Percentiles rank a stretch among this genome's conserved stretches.
phyloP scores from a whole-genome alignment of 306 rosid genomes.

The Oemleria cerasiformis region DNA sequence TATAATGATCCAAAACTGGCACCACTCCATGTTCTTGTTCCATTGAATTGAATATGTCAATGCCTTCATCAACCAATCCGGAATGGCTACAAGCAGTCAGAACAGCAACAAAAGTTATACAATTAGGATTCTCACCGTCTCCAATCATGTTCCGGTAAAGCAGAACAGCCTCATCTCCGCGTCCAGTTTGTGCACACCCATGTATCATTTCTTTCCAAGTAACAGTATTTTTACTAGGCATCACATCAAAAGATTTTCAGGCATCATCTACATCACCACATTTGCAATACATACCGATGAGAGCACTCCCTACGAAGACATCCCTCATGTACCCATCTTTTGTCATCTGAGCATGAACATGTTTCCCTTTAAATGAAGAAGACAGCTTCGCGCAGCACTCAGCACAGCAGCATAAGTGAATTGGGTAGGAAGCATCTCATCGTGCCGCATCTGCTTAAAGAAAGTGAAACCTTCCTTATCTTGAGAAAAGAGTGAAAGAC shows the following conservation, averaged over 20 bases:
- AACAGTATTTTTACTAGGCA: constrained; percentile 55
- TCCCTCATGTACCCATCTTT: constrained; percentile 58
- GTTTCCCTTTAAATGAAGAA: constrained; percentile 62
- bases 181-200: constrained; percentile 76
- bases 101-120: constrained; percentile 57
- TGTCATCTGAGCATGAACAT: constrained; percentile 56
- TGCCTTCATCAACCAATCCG: constrained; percentile 64
- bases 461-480: constrained; percentile 57
- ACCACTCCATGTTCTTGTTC: constrained; percentile 40
- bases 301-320: constrained; percentile 66
- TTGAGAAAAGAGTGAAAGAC: constrained; percentile 56
- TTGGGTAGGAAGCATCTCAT: constrained; percentile 49
- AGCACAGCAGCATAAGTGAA: constrained; percentile 59
- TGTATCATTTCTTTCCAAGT: constrained; percentile 83
- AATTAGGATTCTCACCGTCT: constrained; percentile 54
- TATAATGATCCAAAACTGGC: constrained; percentile 64
- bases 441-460: constrained; percentile 49
- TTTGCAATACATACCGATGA: constrained; percentile 69
- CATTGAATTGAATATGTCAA: constrained; percentile 66
- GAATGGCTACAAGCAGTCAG: constrained; percentile 85
- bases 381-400: constrained; percentile 68
- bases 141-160: constrained; percentile 59
- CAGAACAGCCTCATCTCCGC: constrained; percentile 56
- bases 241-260: constrained; percentile 41
- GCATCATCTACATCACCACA: constrained; percentile 62